Base-by-base conservation (phyloP, 2,329 filamentous ascomycete genomes). In the Talaromyces sp. region DNA sequence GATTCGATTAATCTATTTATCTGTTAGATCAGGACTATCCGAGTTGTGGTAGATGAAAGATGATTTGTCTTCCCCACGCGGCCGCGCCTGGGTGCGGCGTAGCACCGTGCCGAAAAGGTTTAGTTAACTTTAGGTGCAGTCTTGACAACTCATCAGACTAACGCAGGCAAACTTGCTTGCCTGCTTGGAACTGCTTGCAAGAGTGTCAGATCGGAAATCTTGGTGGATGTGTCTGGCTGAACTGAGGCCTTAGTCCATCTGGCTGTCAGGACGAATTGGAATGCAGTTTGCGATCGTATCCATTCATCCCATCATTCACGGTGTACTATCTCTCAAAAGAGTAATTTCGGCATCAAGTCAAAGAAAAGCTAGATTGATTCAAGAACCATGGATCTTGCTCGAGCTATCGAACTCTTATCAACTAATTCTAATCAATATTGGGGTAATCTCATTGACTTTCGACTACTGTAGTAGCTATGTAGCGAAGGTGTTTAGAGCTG, bases 61-160 rank as follows among this genome's bases (percentile, higher is more conserved):
- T 56, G 31, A 56, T 56, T 56, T 56, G 53, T 56, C 49, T 53
- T 53, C 49, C 49, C 49, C n/a, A n/a, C n/a, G n/a, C n/a, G n/a
- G n/a, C n/a, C 49, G 49, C 31, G 53, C 53, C 53, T 22, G 29
- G 6, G 43, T 47, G n/a, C 36, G n/a, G 7, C 19, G 19, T 8
- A 10, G 25, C n/a, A 19, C 31, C n/a, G 19, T 38, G 29, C n/a
- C n/a, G 38, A 36, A 36, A 13, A n/a, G 19, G 53, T n/a, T 56
- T 56, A 36, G 34, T 36, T 13, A 36, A 1, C 31, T 11, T 36
- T 15, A 56, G 53, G 7, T 3, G n/a, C 17, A 15, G 53, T 13
- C 17, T 56, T 25, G 53, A 56, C 53, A 56, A 56, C 53, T 56
- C 53, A 56, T 38, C 53, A 56, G 31, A 36, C 53, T 38, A 56